Evolutionary conservation across 495 filamentous ascomycete species (phyloP), one percentile per base, ranked within the genome.

Genomic region (Parachaetomium inaequale): DNA sequence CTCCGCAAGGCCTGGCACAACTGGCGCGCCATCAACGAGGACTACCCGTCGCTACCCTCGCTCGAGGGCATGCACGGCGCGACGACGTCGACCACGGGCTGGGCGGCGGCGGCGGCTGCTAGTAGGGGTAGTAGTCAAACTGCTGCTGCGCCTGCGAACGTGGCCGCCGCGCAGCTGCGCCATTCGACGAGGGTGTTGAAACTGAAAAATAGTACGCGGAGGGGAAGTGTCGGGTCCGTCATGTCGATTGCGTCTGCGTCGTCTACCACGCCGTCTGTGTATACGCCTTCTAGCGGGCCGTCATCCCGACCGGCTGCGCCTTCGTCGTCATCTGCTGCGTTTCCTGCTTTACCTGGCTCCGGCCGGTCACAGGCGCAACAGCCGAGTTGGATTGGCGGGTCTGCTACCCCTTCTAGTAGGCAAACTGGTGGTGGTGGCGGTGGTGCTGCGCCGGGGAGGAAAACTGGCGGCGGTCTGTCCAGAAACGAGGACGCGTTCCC

Each of bases 11-110:
- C 92, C 5, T 98, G 92, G 93, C 89, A 88, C 63, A 90, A 96
- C 74, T 95, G 94, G 90, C 90, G 89, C 15, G 92, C 91, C 11
- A 91, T 93, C 68, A 93, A 96, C 66, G 94, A 97, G 74, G 93
- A 98, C 74, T 98, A 97, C 68, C 94, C 94, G 0, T 89, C 90
- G 0, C 82, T 98, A 0, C 93, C 93, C 3, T 85, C 87, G 0
- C 79, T 90, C 2, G 79, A 84, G 51, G 88, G 88, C 52, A 78
- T 85, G 74, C 78, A 72, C 38, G 76, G 79, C 12, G 76, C 73
- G 7, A 78, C 78, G 0, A 79, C 76, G 0, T 70, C 81, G 0
- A 76, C 69, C 23, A 77, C 73, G 31, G 81, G 80, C 12, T 85
- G 82, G 82, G 82, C 79, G 0, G 74, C 74, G 2, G 79, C 79